Evolutionary conservation across 2,329 filamentous ascomycete genomes (phyloP).

Genomic region (Aspergillus nomiae): DNA sequence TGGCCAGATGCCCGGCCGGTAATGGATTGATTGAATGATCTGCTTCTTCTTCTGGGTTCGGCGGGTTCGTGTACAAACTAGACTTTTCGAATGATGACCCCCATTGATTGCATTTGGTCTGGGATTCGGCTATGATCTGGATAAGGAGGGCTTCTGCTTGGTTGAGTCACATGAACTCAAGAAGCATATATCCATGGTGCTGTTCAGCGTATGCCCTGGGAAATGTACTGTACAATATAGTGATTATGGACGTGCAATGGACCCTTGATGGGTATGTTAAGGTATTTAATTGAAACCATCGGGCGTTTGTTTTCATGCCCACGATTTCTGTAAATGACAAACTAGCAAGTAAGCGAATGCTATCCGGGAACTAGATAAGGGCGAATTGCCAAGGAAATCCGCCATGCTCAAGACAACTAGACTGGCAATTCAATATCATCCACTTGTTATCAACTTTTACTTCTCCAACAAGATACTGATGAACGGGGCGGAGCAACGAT

Average conservation of each 20-base stretch:
- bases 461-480: background rate
- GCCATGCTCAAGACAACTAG: background rate
- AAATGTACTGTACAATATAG: slow-evolving; percentile 2
- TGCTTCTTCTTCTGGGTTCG: slow-evolving; percentile 11
- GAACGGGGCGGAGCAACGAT: background rate
- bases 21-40: slow-evolving; percentile 17
- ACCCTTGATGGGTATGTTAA: slow-evolving; percentile 1
- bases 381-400: background rate
- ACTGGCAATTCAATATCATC: background rate
- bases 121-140: background rate
- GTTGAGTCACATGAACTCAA: background rate
- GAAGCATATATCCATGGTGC: background rate
- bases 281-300: background rate
- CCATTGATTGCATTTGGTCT: slow-evolving; percentile 4
- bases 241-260: background rate
- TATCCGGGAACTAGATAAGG: background rate
- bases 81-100: slow-evolving; percentile 23
- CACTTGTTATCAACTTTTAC: background rate
- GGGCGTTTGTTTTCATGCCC: background rate
- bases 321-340: background rate
- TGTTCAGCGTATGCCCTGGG: background rate
- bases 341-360: background rate
- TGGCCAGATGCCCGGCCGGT: slow-evolving; percentile 52
- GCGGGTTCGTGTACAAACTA: slow-evolving; percentile 22
- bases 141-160: background rate